Evolutionary conservation across 306 rosid genomes (phyloP).

Genomic region (Albizia julibrissin): DNA sequence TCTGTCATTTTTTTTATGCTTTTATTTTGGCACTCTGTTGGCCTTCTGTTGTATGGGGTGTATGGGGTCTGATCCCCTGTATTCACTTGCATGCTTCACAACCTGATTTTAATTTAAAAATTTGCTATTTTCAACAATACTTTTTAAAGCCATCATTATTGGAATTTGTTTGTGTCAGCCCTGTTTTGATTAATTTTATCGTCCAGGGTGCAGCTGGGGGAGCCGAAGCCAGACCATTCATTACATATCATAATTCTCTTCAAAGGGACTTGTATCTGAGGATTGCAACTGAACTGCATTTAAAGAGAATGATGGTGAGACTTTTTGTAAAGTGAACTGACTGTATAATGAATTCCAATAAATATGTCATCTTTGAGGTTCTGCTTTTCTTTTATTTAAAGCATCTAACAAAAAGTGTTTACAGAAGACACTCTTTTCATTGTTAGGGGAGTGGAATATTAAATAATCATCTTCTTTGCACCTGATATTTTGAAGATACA

Average conservation of each 20-base stretch:
- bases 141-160: not conserved
- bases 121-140: not conserved
- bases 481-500: not conserved
- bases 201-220: conserved; percentile 98
- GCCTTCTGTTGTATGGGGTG: not conserved
- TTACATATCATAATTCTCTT: conserved; percentile 90
- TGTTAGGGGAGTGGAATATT: not conserved
- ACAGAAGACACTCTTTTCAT: not conserved
- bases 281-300: conserved; percentile 95
- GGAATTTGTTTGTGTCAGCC: not conserved
- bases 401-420: not conserved
- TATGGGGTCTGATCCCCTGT: not conserved
- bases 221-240: conserved; percentile 98
- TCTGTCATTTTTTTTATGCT: not conserved
- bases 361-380: conserved; percentile 1
- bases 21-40: not conserved
- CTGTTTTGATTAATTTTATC: conserved; percentile 43
- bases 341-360: not conserved
- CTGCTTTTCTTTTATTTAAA: not conserved
- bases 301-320: conserved; percentile 97
- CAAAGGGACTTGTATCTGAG: conserved; percentile 94
- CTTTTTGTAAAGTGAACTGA: not conserved
- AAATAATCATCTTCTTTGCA: conserved; percentile 13
- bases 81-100: not conserved
- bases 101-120: not conserved